These are phyloP conservation scores for Malania oleifera DNA, from an alignment of 164 flowering plant genomes.

Conservation along the genomic window DNA sequence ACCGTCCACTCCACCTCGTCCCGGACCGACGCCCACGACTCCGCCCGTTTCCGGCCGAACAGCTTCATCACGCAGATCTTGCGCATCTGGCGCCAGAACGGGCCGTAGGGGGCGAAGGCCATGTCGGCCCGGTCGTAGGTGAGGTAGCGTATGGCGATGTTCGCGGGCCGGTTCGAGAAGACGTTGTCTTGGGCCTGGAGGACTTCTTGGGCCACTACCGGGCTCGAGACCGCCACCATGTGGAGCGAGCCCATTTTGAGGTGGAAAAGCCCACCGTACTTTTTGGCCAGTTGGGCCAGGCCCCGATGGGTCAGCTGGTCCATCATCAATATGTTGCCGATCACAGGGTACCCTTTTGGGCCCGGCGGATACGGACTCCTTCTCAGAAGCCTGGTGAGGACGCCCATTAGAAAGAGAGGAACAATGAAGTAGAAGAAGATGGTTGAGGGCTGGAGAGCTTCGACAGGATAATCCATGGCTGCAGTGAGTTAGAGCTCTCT, in stretches of 20 bases:
- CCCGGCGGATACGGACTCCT: slow-evolving; percentile 28
- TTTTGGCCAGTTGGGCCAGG: slow-evolving; percentile 14
- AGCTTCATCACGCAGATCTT: slow-evolving; percentile 30
- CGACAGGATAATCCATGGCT: background rate
- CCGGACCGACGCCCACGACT: slow-evolving; percentile 29
- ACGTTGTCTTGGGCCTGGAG: slow-evolving; percentile 24
- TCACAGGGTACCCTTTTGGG: slow-evolving; percentile 23
- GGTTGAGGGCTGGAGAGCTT: background rate
- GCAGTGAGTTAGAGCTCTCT: too few species aligned
- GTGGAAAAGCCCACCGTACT: slow-evolving; percentile 23
- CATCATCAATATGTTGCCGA: slow-evolving; percentile 26
- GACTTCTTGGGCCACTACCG: slow-evolving; percentile 21
- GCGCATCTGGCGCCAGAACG: slow-evolving; percentile 32
- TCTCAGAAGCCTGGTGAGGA: background rate
- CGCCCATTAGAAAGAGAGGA: background rate
- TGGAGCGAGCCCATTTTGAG: slow-evolving; percentile 16
- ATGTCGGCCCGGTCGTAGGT: slow-evolving; percentile 29
- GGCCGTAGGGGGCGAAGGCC: slow-evolving; percentile 32
- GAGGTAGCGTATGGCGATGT: slow-evolving; percentile 16
- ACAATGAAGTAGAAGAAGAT: background rate
- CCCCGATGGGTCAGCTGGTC: slow-evolving; percentile 28
- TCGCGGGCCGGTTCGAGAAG: slow-evolving; percentile 27
- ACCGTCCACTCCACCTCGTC: slow-evolving; percentile 28
- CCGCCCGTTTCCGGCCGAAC: slow-evolving; percentile 30
- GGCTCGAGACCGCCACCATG: slow-evolving; percentile 18